Evolutionary conservation across 257 asterid genomes (phyloP).

Genomic region (Scutellaria barbata): DNA sequence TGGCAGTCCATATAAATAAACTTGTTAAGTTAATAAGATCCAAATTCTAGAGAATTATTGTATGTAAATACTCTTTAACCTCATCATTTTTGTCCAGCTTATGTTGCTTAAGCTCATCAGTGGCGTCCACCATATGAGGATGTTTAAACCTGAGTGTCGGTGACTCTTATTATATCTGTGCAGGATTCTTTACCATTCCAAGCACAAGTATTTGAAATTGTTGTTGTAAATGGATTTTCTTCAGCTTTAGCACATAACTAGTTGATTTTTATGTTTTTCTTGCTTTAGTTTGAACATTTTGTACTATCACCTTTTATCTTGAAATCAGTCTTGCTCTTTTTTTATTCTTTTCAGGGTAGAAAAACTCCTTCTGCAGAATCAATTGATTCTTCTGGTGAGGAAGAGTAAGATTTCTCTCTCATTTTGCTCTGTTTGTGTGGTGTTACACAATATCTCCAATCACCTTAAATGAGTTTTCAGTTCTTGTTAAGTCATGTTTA

Average conservation of each 20-base stretch:
- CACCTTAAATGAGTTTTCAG: slow-evolving; percentile 2
- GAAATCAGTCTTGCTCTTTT: slow-evolving; percentile 27
- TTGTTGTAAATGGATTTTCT: slow-evolving; percentile 5
- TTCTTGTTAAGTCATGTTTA: neutral
- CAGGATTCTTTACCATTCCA: slow-evolving; percentile 18
- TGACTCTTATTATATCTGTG: slow-evolving; percentile 13
- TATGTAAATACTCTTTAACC: neutral
- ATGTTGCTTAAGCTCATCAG: slow-evolving; percentile 23
- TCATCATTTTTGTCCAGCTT: slow-evolving; percentile 13
- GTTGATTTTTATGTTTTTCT: neutral
- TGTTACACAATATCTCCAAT: neutral
- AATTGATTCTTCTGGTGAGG: slow-evolving; percentile 91
- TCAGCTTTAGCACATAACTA: slow-evolving; percentile 1
- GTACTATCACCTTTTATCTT: slow-evolving; percentile 13
- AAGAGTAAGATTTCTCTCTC: slow-evolving; percentile 73
- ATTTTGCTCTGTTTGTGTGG: slow-evolving; percentile 26
- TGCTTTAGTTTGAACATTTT: slow-evolving; percentile 22
- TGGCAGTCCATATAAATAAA: slow-evolving; percentile 15
- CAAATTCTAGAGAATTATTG: slow-evolving; percentile 2
- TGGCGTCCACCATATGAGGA: slow-evolving; percentile 25
- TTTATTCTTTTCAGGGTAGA: slow-evolving; percentile 58
- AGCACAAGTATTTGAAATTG: neutral
- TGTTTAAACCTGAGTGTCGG: neutral
- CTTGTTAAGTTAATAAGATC: neutral
- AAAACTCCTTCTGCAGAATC: slow-evolving; percentile 76